Base-by-base conservation (phyloP, 2,329 filamentous ascomycete species). In the Zelopaecilomyces penicillatus region DNA sequence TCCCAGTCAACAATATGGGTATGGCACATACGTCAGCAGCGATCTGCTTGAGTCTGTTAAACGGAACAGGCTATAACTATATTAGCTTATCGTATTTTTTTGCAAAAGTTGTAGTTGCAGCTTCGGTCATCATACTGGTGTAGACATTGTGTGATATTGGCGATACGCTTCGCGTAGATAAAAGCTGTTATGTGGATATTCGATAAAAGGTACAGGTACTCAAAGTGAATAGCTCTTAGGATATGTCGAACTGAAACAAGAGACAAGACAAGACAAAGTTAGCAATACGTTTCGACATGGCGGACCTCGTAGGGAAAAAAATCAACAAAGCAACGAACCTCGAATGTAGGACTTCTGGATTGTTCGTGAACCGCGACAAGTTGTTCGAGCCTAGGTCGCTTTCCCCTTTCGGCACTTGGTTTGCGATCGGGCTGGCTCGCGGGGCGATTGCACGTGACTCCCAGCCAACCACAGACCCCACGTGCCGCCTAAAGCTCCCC, bases 41-140 rank as follows among this genome's bases (percentile, higher is more conserved):
- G 63, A 95, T 91, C 71, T 93, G 86, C 70, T 84, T 85, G 54
- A 95, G 78, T 53, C 88, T 76, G 59, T 80, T 82, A 55, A 82
- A 75, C 48, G 85, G 76, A 57, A 95, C 76, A 49, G 88, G 88
- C 85, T 91, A 58, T 32, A 12, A 34, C 32, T 9, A 9, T 10
- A 30, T 19, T 19, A 19, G 19, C 19, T 19, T 19, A 19, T 33
- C 37, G 37, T 30, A 32, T 5, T 37, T 12, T 19, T 19, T 19
- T 19, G 19, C 19, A 19, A 19, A 19, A 19, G 19, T 19, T 19
- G 19, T 19, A 19, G 9, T 6, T 9, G 7, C 38, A 9, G 33
- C 8, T 11, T 19, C 19, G 19, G 19, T 19, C 19, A 19, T 19
- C 54, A 42, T 61, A 67, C 65, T 53, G 65, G 63, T 55, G 64